A percentile compares a stretch with the other conserved stretches of the same genome.
Evolutionary conservation across 768 basidiomycete species (phyloP).

Genomic region (Myochromella boudieri): DNA sequence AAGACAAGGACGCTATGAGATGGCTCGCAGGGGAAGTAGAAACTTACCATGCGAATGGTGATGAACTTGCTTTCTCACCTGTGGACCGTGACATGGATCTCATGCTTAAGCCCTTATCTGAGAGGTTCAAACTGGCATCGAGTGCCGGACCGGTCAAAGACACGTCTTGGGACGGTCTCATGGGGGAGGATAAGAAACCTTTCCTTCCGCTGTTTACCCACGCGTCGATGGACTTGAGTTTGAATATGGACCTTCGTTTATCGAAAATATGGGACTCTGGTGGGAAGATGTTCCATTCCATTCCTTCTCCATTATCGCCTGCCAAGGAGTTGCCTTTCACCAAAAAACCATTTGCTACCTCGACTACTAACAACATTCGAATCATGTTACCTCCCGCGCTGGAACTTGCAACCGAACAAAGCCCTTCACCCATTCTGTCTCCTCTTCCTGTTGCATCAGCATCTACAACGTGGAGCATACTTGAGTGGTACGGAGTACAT

Average conservation of each 20-base stretch:
- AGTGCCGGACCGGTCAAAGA: background rate
- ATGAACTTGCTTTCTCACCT: slow-evolving; percentile 8
- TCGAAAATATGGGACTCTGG: slow-evolving; percentile 16
- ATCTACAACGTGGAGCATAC: slow-evolving; percentile 24
- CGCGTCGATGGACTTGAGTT: slow-evolving; percentile 12
- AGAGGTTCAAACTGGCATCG: slow-evolving; percentile 8
- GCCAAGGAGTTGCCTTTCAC: background rate
- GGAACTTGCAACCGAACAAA: slow-evolving; percentile 6
- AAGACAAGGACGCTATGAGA: slow-evolving; percentile 24
- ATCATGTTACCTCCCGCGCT: slow-evolving; percentile 9
- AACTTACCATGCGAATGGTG: slow-evolving; percentile 14
- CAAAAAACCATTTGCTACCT: background rate
- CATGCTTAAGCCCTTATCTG: slow-evolving; percentile 15
- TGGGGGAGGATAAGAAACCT: slow-evolving; percentile 6
- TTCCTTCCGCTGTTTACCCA: slow-evolving; percentile 13
- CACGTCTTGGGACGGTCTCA: slow-evolving; percentile 10
- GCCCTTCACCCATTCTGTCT: slow-evolving; percentile 9
- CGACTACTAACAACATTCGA: background rate
- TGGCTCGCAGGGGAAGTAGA: slow-evolving; percentile 38
- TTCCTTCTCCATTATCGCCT: slow-evolving; percentile 10
- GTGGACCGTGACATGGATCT: slow-evolving; percentile 15
- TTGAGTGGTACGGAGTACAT: slow-evolving; percentile 20
- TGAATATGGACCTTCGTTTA: slow-evolving; percentile 16
- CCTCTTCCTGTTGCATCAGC: slow-evolving; percentile 17
- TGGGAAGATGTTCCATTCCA: slow-evolving; percentile 14